Evolutionary conservation across 805 yeast species (phyloP).

Genomic region (Priceomyces castillae): DNA sequence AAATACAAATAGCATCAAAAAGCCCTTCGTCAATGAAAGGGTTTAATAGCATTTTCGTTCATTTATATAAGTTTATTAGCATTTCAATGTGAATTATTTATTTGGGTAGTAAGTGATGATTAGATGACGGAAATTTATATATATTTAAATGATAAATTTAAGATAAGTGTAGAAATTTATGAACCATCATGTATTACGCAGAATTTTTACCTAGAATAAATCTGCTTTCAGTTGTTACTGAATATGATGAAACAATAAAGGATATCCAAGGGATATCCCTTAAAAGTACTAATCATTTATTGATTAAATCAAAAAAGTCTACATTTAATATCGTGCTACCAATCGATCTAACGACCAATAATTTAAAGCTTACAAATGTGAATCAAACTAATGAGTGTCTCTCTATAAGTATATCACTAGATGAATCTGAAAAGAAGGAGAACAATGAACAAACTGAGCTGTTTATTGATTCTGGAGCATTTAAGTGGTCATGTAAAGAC

Average conservation of each 20-base stretch:
- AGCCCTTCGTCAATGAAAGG: not conserved
- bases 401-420: conserved; percentile 5
- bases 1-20: not conserved
- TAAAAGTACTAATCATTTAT: conserved; percentile 1
- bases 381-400: conserved; percentile 4
- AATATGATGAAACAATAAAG: conserved; percentile 8
- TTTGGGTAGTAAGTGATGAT: no score
- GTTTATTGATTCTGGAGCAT: conserved; percentile 8
- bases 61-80: not conserved
- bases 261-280: conserved; percentile 10
- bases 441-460: conserved; percentile 7
- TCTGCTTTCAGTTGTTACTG: conserved; percentile 12
- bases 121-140: no score
- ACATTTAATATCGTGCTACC: conserved; percentile 1
- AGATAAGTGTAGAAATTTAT: no score
- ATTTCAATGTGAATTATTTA: no score
- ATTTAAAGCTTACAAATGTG: conserved; percentile 1
- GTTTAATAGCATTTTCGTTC: not conserved
- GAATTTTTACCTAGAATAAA: conserved; percentile 25
- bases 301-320: not conserved
- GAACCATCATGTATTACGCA: conserved; percentile 16
- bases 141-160: no score
- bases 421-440: not conserved
- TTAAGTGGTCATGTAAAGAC: conserved; percentile 45
- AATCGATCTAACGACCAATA: not conserved